Conservation (phyloP, 1,139 yeast species). For the Nematodospora anomalae region DNA sequence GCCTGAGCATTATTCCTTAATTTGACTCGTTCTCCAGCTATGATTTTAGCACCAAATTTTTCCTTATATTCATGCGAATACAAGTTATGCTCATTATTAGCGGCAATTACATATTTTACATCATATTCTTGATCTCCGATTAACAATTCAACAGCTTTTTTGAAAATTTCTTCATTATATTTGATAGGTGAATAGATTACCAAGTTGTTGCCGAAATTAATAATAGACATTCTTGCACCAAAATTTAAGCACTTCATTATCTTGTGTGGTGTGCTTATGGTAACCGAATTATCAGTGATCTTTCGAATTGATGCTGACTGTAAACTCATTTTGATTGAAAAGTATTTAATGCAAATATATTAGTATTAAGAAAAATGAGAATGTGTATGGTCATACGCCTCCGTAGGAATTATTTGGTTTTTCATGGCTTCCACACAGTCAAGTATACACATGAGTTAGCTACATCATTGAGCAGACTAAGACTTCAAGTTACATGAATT, state of each 20-base stretch:
- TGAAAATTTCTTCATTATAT: slow-evolving; percentile 30
- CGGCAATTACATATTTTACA: slow-evolving; percentile 11
- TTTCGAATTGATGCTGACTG: slow-evolving; percentile 9
- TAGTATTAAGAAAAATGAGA: no score
- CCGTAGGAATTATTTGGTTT: no score
- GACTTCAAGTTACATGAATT: no score
- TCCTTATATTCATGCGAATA: slow-evolving; percentile 12
- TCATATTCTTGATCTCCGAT: slow-evolving; percentile 4
- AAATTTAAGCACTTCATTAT: slow-evolving; percentile 24
- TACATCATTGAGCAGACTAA: no score
- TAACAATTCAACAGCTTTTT: slow-evolving; percentile 7
- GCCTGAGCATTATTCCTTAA: slow-evolving; percentile 3
- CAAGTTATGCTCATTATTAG: slow-evolving; percentile 12
- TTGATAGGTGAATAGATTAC: slow-evolving; percentile 58
- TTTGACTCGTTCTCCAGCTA: slow-evolving; percentile 7
- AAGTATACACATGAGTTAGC: no score
- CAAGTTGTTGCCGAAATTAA: slow-evolving; percentile 30
- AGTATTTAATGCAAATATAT: no score
- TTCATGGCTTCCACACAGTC: no score
- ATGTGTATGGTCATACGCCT: no score
- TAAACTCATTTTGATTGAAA: background rate
- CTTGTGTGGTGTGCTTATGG: slow-evolving; percentile 8
- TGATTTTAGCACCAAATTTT: slow-evolving; percentile 10
- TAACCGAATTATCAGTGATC: slow-evolving; percentile 9
- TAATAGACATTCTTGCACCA: slow-evolving; percentile 55